These are phyloP conservation scores for Heliosperma pusillum DNA, from an alignment of 148 eudicot genomes.

Conservation along the genomic window DNA sequence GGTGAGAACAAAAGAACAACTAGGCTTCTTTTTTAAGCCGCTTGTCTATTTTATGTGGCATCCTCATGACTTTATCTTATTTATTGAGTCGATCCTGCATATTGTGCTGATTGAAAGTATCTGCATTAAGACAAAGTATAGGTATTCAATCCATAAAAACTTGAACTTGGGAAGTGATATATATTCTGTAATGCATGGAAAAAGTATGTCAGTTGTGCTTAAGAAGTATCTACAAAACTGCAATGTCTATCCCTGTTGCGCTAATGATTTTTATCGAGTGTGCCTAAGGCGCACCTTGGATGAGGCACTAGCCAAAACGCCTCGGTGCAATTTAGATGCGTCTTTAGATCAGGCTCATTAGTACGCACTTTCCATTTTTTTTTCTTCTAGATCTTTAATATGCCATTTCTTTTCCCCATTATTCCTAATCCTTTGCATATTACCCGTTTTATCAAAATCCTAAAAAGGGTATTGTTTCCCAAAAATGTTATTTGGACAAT, in stretches of 20 bases:
- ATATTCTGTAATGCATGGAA: neutral
- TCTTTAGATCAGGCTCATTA: too few species aligned
- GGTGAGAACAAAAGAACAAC: conserved; percentile 40
- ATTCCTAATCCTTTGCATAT: neutral
- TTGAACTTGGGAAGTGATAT: neutral
- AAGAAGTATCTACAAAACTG: neutral
- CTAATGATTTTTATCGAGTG: neutral
- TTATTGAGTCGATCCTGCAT: neutral
- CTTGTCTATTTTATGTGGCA: neutral
- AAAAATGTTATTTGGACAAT: too few species aligned
- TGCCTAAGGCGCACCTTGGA: too few species aligned
- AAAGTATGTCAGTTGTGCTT: neutral
- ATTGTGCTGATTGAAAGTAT: conserved; percentile 1
- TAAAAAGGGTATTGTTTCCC: too few species aligned
- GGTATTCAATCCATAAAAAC: neutral
- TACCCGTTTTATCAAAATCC: too few species aligned
- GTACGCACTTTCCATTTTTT: too few species aligned
- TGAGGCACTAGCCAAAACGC: too few species aligned
- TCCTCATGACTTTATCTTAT: neutral
- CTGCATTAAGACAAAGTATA: neutral
- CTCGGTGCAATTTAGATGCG: too few species aligned
- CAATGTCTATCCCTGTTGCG: neutral
- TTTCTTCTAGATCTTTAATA: too few species aligned
- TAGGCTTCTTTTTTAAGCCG: neutral
- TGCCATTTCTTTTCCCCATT: too few species aligned